These are phyloP conservation scores for Periconia digitata DNA, from an alignment of 2,329 filamentous ascomycete genomes.

Conservation along the genomic window DNA sequence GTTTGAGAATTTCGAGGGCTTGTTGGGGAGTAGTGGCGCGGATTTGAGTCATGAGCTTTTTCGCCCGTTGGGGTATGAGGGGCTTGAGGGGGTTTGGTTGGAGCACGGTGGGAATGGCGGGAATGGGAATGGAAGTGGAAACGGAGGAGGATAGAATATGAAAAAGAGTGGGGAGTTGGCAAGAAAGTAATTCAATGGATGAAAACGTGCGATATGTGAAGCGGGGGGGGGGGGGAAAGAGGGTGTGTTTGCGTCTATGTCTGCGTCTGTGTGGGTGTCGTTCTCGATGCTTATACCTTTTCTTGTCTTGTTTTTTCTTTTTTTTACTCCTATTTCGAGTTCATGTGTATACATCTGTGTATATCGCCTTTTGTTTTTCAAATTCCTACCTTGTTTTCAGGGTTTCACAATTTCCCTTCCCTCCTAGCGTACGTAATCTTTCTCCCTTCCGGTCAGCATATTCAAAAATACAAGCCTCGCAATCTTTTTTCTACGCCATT, in stretches of 20 bases:
- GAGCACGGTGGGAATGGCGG: constrained; percentile 10
- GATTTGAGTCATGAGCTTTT: constrained; percentile 44
- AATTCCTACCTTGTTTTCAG: no score
- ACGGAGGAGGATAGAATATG: background rate
- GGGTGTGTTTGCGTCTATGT: background rate
- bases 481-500: no score
- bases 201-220: no score
- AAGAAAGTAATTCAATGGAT: background rate
- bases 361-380: no score
- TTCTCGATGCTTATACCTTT: background rate
- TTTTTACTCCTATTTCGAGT: no score
- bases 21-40: constrained; percentile 41
- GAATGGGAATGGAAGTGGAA: background rate
- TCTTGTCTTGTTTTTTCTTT: background rate
- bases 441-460: no score
- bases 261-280: no score
- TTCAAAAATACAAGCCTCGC: no score
- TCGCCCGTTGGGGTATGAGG: constrained; percentile 39
- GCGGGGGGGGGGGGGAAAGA: no score
- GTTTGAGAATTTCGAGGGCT: constrained; percentile 44
- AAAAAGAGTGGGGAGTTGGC: background rate
- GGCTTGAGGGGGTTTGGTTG: constrained; percentile 34
- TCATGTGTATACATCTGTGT: no score
- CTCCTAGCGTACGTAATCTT: no score
- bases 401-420: no score